Conservation (phyloP, 306 rosid genomes). For the Quercus wislizeni region DNA sequence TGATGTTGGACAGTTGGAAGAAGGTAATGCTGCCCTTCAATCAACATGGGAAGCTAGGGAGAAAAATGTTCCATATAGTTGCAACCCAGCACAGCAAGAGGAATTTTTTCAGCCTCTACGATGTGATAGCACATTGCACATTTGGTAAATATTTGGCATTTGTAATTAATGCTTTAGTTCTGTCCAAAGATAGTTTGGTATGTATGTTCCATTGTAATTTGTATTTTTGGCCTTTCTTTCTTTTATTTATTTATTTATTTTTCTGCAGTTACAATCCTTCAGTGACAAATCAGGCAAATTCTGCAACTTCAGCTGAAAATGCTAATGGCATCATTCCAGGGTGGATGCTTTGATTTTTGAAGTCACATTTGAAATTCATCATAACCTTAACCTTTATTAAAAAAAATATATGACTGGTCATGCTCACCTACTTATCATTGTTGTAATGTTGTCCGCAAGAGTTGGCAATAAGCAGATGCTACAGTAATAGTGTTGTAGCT, state of each 20-base stretch:
- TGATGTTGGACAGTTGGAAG: conserved; percentile 48
- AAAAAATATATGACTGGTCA: too few species aligned
- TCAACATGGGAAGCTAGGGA: conserved; percentile 43
- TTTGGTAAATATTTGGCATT: conserved; percentile 38
- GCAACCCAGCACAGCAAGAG: conserved; percentile 39
- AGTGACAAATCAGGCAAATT: conserved; percentile 23
- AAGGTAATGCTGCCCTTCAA: conserved; percentile 31
- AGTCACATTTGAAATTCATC: not conserved
- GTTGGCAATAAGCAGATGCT: too few species aligned
- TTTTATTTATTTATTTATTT: not conserved
- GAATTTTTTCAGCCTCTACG: conserved; percentile 39
- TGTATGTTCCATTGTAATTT: too few species aligned
- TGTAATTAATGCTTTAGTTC: too few species aligned
- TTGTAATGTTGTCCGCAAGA: too few species aligned
- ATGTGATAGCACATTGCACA: conserved; percentile 40
- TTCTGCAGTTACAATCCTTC: conserved; percentile 30
- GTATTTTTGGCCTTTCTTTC: too few species aligned
- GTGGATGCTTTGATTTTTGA: conserved; percentile 44
- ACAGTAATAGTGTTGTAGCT: too few species aligned
- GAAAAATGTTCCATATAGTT: conserved; percentile 33
- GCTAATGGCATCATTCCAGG: conserved; percentile 33
- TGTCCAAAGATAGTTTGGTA: too few species aligned
- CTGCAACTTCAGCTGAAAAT: conserved; percentile 35
- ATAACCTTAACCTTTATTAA: too few species aligned
- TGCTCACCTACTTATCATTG: too few species aligned